Evolutionary conservation across 345 rosid genomes (phyloP).

Genomic region (Citrus maxima): DNA sequence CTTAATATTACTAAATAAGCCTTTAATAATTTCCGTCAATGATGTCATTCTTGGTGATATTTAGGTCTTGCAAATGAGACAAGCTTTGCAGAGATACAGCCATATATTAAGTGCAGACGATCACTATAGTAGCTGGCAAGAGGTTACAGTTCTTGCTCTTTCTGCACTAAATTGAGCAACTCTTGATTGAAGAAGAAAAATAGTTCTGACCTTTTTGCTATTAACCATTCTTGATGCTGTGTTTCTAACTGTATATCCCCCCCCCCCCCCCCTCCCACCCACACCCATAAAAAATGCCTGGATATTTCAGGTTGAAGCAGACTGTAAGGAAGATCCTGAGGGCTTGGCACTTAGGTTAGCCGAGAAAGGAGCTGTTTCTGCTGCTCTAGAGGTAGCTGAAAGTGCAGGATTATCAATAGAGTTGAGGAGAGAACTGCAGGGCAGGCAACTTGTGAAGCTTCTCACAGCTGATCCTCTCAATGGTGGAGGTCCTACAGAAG

Average conservation of each 20-base stretch:
- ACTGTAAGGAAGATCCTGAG: slow-evolving; percentile 89
- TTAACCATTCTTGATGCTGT: background rate
- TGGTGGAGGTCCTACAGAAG: slow-evolving; percentile 99
- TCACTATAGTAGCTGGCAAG: slow-evolving; percentile 93
- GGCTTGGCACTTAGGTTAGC: slow-evolving; percentile 97
- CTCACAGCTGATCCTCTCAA: slow-evolving; percentile 93
- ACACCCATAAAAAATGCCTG: background rate
- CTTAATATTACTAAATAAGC: background rate
- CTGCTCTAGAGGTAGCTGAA: slow-evolving; percentile 97
- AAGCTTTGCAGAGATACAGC: slow-evolving; percentile 84
- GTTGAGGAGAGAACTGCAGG: slow-evolving; percentile 90
- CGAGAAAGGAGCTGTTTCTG: slow-evolving; percentile 96
- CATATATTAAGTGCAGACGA: slow-evolving; percentile 87
- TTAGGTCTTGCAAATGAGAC: slow-evolving; percentile 79
- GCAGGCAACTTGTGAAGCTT: slow-evolving; percentile 96
- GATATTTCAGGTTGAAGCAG: slow-evolving; percentile 74
- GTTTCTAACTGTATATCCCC: background rate
- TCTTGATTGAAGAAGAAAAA: background rate
- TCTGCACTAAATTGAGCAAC: slow-evolving; percentile 9
- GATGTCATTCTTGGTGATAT: slow-evolving; percentile 6
- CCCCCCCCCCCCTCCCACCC: background rate
- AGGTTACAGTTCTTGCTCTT: slow-evolving; percentile 50
- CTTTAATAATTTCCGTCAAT: background rate
- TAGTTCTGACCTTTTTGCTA: background rate
- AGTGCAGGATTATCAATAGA: slow-evolving; percentile 85